Base-by-base conservation (phyloP, 2,329 filamentous ascomycete genomes). In the Aureobasidium vineae region DNA sequence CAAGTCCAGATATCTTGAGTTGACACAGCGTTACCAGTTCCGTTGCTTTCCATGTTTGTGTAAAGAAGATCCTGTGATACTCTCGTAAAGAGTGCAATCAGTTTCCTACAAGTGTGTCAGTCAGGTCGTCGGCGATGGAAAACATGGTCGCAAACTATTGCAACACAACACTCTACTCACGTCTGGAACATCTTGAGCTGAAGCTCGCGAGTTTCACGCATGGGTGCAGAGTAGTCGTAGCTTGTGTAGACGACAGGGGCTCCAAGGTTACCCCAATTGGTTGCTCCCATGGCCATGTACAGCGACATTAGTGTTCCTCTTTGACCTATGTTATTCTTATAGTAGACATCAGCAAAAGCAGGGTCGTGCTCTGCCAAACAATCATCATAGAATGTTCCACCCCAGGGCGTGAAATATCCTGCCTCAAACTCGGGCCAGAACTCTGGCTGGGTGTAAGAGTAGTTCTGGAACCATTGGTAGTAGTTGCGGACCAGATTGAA, bases 321-420 rank as follows among this genome's bases (percentile, higher is more conserved):
- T 70, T 88, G 84, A 16, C 80, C 84, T 28, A 89, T 83, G 63
- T 87, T 81, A 71, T 88, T 84, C 21, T 86, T 81, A 73, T 89
- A 89, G 75, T 86, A 88, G 5, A 89, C 73, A 66, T 88, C 88
- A 1, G 84, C 85, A 69, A 87, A 89, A 57, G 87, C 83, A 1
- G 82, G 79, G 1, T 84, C 84, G n/a, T 82, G 5, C 75, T 77
- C 0, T 80, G 79, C 54, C 82, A 86, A 3, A 83, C 83, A 26
- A 80, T 85, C 72, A 83, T 79, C 0, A 84, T 85, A 4, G 36
- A 70, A 71, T 2, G 4, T 3, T 19, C 85, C 85, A 43, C 82
- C 84, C 85, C 86, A 88, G 0, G 85, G 84, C 59, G 86, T 85
- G 72, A 86, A 88, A 1, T 78, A 82, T 6, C 85, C 85, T 11